Conservation (phyloP, 768 basidiomycete genomes). For the Exidia glandulosa region DNA sequence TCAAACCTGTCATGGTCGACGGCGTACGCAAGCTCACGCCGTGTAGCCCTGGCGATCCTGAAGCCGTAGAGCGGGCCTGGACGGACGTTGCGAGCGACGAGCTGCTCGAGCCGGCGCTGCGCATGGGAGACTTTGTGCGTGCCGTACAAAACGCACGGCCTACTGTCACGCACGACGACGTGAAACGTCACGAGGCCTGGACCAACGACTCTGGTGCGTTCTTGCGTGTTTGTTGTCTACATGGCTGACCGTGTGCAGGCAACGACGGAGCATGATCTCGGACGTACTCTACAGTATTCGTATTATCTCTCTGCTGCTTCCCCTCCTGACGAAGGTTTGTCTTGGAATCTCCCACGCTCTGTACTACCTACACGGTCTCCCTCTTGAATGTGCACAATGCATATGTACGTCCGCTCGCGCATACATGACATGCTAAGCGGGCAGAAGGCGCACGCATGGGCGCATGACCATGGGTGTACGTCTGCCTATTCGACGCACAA, state of each 20-base stretch:
- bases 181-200: constrained; percentile 74
- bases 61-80: constrained; percentile 83
- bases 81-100: constrained; percentile 79
- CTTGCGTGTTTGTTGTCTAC: not conserved
- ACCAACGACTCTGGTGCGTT: constrained; percentile 69
- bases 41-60: constrained; percentile 87
- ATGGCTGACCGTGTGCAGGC: not conserved
- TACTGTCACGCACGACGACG: constrained; percentile 83
- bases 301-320: too few relatives aligned
- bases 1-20: constrained; percentile 46
- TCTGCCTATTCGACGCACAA: not conserved
- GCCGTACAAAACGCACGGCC: constrained; percentile 69
- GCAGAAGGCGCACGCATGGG: too few relatives aligned
- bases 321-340: too few relatives aligned
- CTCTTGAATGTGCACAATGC: too few relatives aligned
- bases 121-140: constrained; percentile 68
- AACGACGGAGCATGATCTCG: not conserved
- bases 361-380: too few relatives aligned
- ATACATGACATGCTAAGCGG: too few relatives aligned
- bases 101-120: constrained; percentile 78
- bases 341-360: too few relatives aligned
- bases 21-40: constrained; percentile 67
- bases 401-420: too few relatives aligned
- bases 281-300: not conserved
- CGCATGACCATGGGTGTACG: not conserved